Percentiles rank a stretch among this genome's conserved stretches.
Evolutionary conservation across 371 early-diverging fungal species (phyloP).

Genomic region (Mortierella sp.): DNA sequence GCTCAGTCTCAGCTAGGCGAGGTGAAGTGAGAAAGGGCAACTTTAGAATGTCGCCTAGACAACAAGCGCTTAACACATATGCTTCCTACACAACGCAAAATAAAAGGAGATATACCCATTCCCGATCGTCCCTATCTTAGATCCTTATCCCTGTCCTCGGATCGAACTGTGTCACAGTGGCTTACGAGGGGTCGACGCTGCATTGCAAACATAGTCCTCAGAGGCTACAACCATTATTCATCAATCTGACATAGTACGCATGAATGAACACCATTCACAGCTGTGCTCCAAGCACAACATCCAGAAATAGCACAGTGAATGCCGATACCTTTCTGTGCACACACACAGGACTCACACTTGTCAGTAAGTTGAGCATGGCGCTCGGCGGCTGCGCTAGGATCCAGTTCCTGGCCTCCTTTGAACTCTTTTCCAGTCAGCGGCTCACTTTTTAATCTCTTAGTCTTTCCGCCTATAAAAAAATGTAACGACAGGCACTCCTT

Average conservation of each 20-base stretch:
- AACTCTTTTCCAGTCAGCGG: background rate
- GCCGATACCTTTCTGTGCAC: background rate
- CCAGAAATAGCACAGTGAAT: background rate
- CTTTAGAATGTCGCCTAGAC: background rate
- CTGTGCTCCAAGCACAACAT: background rate
- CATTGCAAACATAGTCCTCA: background rate
- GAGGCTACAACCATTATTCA: background rate
- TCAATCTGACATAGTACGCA: background rate
- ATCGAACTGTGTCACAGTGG: background rate
- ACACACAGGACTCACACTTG: background rate
- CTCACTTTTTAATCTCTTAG: background rate
- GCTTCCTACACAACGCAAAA: background rate
- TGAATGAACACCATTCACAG: background rate
- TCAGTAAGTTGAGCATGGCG: background rate
- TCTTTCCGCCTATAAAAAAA: background rate
- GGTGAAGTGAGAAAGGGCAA: conserved; percentile 2
- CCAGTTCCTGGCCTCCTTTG: background rate
- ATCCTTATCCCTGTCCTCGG: background rate
- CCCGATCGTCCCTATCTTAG: background rate
- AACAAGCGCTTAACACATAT: background rate
- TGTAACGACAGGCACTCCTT: background rate
- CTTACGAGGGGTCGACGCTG: background rate
- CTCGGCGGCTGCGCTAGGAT: background rate
- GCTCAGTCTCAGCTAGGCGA: conserved; percentile 4
- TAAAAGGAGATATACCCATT: background rate